Evolutionary conservation across 2,329 filamentous ascomycete species (phyloP).

Genomic region (Clonostachys solani): DNA sequence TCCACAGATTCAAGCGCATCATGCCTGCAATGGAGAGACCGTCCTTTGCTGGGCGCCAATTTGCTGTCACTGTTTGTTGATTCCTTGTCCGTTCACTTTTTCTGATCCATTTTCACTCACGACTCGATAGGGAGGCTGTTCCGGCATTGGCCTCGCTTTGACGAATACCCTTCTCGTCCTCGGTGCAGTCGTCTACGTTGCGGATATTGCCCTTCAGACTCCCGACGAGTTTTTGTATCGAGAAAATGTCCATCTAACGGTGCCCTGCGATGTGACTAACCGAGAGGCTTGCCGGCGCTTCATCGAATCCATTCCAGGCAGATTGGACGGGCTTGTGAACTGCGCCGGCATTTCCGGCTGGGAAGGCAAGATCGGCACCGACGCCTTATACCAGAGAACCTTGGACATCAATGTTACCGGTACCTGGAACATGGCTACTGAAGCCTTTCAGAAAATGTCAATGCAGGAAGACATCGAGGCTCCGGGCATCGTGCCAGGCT

Average conservation of each 20-base stretch:
- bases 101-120: background rate
- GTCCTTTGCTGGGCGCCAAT: background rate
- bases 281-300: background rate
- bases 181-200: conserved; percentile 2
- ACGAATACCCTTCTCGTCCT: conserved; percentile 1
- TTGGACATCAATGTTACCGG: conserved; percentile 41
- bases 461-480: background rate
- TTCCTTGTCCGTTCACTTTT: background rate
- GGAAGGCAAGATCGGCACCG: conserved; percentile 5
- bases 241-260: background rate
- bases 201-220: background rate
- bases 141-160: conserved; percentile 2
- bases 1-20: background rate
- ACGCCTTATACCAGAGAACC: conserved; percentile 6
- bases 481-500: background rate
- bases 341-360: conserved; percentile 3
- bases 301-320: conserved; percentile 1
- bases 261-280: conserved; percentile 1
- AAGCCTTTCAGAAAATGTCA: background rate
- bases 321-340: conserved; percentile 5
- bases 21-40: background rate
- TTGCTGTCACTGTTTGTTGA: conserved; percentile 1
- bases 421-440: conserved; percentile 11
- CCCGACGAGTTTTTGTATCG: background rate
- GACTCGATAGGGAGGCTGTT: conserved; percentile 2